Percentiles rank a stretch among this genome's conserved stretches.
These are phyloP conservation scores for Rosellinia necatrix DNA, from an alignment of 2,329 filamentous ascomycete species.

Conservation along the genomic window DNA sequence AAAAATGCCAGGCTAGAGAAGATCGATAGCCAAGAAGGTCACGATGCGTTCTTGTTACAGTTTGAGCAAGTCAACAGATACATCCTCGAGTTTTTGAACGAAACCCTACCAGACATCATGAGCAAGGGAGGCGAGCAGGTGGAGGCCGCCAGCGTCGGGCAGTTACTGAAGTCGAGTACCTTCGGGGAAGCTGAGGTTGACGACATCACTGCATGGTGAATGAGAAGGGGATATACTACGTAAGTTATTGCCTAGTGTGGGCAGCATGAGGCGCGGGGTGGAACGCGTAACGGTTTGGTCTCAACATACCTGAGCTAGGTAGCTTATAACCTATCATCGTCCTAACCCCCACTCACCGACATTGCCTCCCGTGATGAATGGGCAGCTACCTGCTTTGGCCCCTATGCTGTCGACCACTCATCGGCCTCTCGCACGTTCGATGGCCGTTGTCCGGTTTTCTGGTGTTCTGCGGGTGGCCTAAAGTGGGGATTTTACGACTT, in stretches of 20 bases:
- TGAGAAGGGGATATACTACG: background rate
- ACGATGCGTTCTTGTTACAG: conserved; percentile 94
- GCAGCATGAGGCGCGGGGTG: background rate
- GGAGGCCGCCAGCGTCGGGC: conserved; percentile 58
- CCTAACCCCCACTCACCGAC: too few relatives aligned
- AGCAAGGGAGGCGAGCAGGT: conserved; percentile 54
- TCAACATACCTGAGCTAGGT: background rate
- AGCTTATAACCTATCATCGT: background rate
- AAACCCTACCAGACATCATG: conserved; percentile 90
- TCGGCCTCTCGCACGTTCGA: too few relatives aligned
- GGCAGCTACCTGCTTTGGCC: too few relatives aligned
- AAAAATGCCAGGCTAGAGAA: conserved; percentile 77
- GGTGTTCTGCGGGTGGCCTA: too few relatives aligned
- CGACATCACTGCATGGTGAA: conserved; percentile 92
- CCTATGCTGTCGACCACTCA: too few relatives aligned
- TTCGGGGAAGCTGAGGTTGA: conserved; percentile 96
- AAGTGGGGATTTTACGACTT: too few relatives aligned
- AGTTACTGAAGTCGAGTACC: conserved; percentile 82
- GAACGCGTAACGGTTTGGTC: background rate
- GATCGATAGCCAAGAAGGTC: conserved; percentile 92
- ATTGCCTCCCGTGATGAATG: too few relatives aligned
- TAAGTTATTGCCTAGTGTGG: background rate
- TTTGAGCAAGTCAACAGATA: conserved; percentile 96
- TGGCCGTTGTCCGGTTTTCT: too few relatives aligned
- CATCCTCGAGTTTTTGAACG: conserved; percentile 80